Conservation (phyloP, 768 basidiomycete species). For the Asterophora parasitica region DNA sequence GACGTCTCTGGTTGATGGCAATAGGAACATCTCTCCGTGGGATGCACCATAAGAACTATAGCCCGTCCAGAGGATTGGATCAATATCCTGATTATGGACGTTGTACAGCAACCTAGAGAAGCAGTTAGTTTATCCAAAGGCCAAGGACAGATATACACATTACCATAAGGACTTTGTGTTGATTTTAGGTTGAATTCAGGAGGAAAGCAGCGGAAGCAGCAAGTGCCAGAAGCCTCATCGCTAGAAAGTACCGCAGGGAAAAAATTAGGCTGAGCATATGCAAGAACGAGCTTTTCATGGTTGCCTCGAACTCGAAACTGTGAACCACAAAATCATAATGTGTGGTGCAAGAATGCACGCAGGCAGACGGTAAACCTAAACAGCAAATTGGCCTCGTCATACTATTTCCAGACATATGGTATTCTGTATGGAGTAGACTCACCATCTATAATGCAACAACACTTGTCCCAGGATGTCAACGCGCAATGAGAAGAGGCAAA, state of each 20-base stretch:
- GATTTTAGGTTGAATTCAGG: slow-evolving; percentile 35
- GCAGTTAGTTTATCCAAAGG: slow-evolving; percentile 1
- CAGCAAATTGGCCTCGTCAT: no score
- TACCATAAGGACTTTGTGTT: slow-evolving; percentile 58
- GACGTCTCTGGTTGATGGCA: slow-evolving; percentile 53
- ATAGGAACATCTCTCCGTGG: slow-evolving; percentile 37
- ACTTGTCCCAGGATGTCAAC: slow-evolving; percentile 3
- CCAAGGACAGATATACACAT: slow-evolving; percentile 35
- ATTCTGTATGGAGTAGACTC: no score
- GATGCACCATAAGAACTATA: slow-evolving; percentile 70
- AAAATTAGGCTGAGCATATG: no score
- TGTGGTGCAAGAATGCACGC: background rate
- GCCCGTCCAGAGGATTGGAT: slow-evolving; percentile 32
- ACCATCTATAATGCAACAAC: no score
- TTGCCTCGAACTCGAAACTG: background rate
- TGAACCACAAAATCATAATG: background rate
- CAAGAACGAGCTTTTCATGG: slow-evolving; percentile 2
- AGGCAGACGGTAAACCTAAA: background rate
- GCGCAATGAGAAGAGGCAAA: background rate
- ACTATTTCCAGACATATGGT: no score
- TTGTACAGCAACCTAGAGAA: slow-evolving; percentile 52
- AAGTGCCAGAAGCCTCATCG: slow-evolving; percentile 14
- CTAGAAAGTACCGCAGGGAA: background rate
- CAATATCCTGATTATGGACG: no score
- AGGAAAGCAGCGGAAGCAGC: slow-evolving; percentile 5